These are phyloP conservation scores for Sphagnum magellanicum DNA, from an alignment of 228 moss, liverwort and hornwort genomes.

Conservation along the genomic window DNA sequence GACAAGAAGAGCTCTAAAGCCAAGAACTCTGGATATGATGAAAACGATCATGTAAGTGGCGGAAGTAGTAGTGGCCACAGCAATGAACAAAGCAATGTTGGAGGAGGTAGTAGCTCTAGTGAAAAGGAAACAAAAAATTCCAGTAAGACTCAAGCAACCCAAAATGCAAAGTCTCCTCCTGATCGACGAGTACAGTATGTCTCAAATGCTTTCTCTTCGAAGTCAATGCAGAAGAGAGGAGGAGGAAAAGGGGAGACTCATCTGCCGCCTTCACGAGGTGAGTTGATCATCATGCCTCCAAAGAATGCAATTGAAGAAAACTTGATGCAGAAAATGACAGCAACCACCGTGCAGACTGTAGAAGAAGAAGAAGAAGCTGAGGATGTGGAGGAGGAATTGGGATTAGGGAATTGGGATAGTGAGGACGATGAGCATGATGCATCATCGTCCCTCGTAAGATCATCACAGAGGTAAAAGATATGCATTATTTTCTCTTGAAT, in stretches of 20 bases:
- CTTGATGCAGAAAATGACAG: conserved; percentile 30
- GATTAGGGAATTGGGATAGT: conserved; percentile 92
- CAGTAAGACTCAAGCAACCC: conserved; percentile 6
- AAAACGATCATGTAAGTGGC: conserved; percentile 1
- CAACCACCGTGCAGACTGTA: no score
- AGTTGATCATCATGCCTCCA: conserved; percentile 2
- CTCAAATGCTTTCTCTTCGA: conserved; percentile 38
- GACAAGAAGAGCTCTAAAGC: neutral
- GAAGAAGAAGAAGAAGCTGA: conserved; percentile 13
- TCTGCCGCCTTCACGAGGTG: conserved; percentile 11
- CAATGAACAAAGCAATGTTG: conserved; percentile 12
- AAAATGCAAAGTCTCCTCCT: conserved; percentile 10
- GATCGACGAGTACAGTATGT: conserved; percentile 14
- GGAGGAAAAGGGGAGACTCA: conserved; percentile 1
- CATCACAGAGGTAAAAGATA: neutral
- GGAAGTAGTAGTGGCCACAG: conserved; percentile 15
- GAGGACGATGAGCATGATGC: conserved; percentile 36
- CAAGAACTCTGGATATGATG: neutral
- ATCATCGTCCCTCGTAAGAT: neutral
- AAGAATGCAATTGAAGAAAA: no score
- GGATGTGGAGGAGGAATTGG: conserved; percentile 32
- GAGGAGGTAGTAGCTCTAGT: no score
- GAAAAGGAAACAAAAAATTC: no score
- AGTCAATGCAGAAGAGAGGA: conserved; percentile 16
- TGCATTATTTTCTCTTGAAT: no score